Conservation (phyloP, 257 asterid species). For the Solanum ossicruentum region DNA sequence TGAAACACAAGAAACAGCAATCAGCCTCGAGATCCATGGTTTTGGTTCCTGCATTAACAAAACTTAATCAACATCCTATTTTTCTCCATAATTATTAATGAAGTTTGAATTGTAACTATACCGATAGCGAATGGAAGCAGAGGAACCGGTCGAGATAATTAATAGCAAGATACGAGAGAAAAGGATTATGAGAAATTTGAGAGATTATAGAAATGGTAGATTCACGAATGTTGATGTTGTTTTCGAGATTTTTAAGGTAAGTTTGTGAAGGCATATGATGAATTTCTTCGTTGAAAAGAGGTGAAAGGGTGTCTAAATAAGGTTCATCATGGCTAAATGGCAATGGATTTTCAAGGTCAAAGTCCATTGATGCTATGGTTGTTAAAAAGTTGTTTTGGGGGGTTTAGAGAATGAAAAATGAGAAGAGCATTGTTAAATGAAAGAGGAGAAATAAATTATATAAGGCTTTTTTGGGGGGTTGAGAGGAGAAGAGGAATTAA, state of each 20-base stretch:
- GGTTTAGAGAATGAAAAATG: not conserved
- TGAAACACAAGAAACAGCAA: conserved; percentile 50
- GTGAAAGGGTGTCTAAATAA: not conserved
- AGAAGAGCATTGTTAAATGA: not conserved
- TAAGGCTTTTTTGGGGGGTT: not conserved
- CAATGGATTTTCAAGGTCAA: conserved; percentile 57
- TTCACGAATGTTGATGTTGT: conserved; percentile 13
- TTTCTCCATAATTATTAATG: not conserved
- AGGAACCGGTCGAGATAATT: conserved; percentile 69
- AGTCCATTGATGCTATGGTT: conserved; percentile 36
- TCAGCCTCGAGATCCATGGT: conserved; percentile 50
- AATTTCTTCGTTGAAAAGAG: conserved; percentile 19
- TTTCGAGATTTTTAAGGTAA: conserved; percentile 5
- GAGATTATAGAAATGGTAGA: conserved; percentile 26
- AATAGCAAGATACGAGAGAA: conserved; percentile 37
- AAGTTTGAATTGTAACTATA: not conserved
- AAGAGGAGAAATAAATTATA: not conserved
- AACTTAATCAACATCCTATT: not conserved
- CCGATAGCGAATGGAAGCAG: conserved; percentile 29
- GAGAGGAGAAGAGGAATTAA: not conserved
- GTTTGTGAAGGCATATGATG: conserved; percentile 48
- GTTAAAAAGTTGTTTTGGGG: not conserved
- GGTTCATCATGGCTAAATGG: conserved; percentile 12
- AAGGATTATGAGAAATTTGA: conserved; percentile 13
- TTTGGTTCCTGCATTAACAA: conserved; percentile 34